Conservation (phyloP, 306 rosid species). For the Delonix regia region DNA sequence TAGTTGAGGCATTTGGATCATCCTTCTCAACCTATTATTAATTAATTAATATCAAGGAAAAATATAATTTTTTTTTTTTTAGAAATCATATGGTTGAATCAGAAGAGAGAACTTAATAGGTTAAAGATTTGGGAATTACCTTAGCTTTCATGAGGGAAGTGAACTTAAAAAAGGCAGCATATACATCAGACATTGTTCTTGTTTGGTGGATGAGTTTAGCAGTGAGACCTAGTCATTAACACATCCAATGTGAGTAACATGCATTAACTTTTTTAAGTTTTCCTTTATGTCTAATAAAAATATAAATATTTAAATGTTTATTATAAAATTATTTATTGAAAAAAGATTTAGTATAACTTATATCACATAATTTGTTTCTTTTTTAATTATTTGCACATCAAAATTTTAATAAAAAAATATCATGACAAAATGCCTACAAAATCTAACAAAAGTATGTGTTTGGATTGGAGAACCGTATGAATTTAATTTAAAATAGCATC, state of each 20-base stretch:
- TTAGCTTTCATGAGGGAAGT: conserved; percentile 2
- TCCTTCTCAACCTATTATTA: conserved; percentile 8
- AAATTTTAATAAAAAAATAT: too few relatives aligned
- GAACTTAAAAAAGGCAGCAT: background rate
- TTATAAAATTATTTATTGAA: too few relatives aligned
- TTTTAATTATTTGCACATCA: too few relatives aligned
- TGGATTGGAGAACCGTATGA: too few relatives aligned
- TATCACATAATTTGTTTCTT: too few relatives aligned
- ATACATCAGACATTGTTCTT: conserved; percentile 18
- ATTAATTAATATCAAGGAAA: background rate
- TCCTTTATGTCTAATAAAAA: too few relatives aligned
- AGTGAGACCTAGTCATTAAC: background rate
- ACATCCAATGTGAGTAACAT: background rate
- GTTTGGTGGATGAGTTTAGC: conserved; percentile 19
- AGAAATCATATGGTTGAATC: background rate
- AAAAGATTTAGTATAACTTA: too few relatives aligned
- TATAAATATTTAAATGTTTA: too few relatives aligned
- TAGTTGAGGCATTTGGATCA: conserved; percentile 8
- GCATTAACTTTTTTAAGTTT: too few relatives aligned
- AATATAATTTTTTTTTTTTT: background rate
- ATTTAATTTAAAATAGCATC: too few relatives aligned
- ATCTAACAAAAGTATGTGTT: too few relatives aligned
- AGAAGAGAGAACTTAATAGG: background rate
- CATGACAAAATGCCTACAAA: too few relatives aligned
- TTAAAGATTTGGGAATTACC: background rate